A percentile compares a stretch with the other conserved stretches of the same genome.
Evolutionary conservation across 163 green algal species (phyloP).

Genomic region (Volvox carteri): DNA sequence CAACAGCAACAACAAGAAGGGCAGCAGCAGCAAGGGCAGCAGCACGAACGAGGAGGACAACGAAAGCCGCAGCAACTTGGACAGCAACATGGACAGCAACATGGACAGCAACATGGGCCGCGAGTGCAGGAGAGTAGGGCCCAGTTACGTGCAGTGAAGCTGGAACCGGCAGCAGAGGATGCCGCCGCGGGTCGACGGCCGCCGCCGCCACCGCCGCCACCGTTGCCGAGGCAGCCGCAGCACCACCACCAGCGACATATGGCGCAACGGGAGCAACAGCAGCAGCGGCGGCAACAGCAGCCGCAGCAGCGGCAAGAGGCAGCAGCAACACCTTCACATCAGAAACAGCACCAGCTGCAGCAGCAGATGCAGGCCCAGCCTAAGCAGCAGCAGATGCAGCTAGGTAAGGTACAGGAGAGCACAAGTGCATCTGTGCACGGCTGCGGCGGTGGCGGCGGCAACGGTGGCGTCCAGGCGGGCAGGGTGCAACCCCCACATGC

Average conservation of each 20-base stretch:
- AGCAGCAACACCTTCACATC: neutral
- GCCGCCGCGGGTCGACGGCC: neutral
- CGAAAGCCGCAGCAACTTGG: neutral
- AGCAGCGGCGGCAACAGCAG: neutral
- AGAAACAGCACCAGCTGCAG: constrained; percentile 4
- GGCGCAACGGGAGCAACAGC: neutral
- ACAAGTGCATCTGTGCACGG: neutral
- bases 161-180: neutral
- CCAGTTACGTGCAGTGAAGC: neutral
- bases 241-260: too few relatives aligned
- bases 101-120: neutral
- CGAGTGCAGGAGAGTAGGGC: neutral
- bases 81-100: neutral
- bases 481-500: neutral
- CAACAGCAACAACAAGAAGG: neutral
- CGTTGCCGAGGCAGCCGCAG: neutral
- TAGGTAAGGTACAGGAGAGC: neutral
- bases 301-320: neutral
- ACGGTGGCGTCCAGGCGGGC: too few relatives aligned
- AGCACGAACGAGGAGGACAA: neutral
- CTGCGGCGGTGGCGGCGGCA: neutral
- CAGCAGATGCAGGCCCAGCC: too few relatives aligned
- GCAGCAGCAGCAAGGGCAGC: neutral
- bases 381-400: neutral
- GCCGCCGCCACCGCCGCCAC: constrained; percentile 1